Base-by-base conservation (phyloP, 768 basidiomycete genomes). In the Pseudohyphozyma bogoriensis region DNA sequence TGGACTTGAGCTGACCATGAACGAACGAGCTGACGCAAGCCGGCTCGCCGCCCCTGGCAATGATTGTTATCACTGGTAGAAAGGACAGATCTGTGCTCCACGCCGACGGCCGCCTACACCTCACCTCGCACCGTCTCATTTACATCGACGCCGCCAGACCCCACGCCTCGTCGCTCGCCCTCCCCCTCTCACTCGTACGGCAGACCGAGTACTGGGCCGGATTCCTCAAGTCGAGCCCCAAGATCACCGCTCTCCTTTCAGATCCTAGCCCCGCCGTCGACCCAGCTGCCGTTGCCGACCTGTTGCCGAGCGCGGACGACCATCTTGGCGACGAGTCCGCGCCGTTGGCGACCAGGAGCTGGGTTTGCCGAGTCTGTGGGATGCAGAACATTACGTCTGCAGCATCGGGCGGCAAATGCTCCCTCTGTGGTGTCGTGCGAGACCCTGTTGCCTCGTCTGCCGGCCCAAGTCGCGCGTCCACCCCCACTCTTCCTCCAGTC, bases 161-260 rank as follows among this genome's bases (percentile, higher is more conserved):
- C 22, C 72, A 55, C 49, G 71, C 75, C 2, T 73, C 79, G 40
- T 91, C 89, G 0, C 84, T 90, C 68, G 76, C 79, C 16, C 70
- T 93, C 62, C 79, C 83, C 65, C 80, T 96, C 22, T 74, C 78
- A 0, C 76, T 75, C 64, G 78, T 96, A 51, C 74, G 75, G 0
- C 85, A 84, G 68, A 93, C 91, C 2, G 89, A 95, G 56, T 80
- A 85, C 73, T 96, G 93, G 71, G 83, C 84, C 5, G 90, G 93
- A 3, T 81, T 96, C 53, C 86, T 96, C 78, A 86, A 81, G 55
- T 90, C 87, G 4, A 89, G 86, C 0, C 69, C 93, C 2, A 99
- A 99, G 74, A 79, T 93, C 58, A 92, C 93, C 1, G 75, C 92
- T 6, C 77, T 65, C 22, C 42, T 68, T 22, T 33, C 28, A 16